Conservation (phyloP, 23 red algal species). For the Pyropia haitanensis region DNA sequence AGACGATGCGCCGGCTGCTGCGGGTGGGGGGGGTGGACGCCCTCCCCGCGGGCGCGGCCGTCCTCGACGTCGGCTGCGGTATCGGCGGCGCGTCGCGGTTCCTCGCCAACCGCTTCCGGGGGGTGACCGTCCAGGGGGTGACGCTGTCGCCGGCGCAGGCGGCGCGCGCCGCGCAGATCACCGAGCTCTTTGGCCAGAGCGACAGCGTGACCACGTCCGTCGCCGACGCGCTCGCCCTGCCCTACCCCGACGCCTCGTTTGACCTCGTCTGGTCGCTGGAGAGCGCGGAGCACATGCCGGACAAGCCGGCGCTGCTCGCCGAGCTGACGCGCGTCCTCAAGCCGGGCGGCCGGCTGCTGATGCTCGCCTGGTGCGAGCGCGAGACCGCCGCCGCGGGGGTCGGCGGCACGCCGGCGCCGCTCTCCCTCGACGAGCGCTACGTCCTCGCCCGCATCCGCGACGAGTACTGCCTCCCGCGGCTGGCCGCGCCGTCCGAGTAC, state of each 20-base stretch:
- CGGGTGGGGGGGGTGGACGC: conserved; percentile 19
- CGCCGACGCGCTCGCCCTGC: conserved; percentile 49
- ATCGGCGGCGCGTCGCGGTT: conserved; percentile 91
- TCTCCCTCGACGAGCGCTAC: conserved; percentile 41
- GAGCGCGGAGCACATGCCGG: conserved; percentile 91
- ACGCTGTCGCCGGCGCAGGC: conserved; percentile 80
- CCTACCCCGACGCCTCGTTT: conserved; percentile 68
- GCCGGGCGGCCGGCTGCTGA: conserved; percentile 52
- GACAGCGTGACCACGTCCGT: conserved; percentile 41
- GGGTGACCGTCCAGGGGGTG: conserved; percentile 64
- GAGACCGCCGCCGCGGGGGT: conserved; percentile 4
- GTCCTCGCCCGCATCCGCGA: conserved; percentile 64
- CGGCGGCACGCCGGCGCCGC: conserved; percentile 17
- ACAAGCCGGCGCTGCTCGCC: conserved; percentile 71
- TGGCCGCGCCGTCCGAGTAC: conserved; percentile 68
- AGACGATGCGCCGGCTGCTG: conserved; percentile 74
- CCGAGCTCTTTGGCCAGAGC: conserved; percentile 27
- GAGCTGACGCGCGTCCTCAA: conserved; percentile 73
- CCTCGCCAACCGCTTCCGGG: conserved; percentile 59
- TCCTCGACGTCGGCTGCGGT: conserved; percentile 95
- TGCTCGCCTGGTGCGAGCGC: conserved; percentile 91
- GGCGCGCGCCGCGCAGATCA: conserved; percentile 62
- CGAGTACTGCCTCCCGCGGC: conserved; percentile 67
- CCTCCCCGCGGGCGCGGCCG: conserved; percentile 4
- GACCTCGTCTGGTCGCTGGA: conserved; percentile 93